Conservation (phyloP, 1,139 yeast genomes). For the Taphrina pruni region DNA sequence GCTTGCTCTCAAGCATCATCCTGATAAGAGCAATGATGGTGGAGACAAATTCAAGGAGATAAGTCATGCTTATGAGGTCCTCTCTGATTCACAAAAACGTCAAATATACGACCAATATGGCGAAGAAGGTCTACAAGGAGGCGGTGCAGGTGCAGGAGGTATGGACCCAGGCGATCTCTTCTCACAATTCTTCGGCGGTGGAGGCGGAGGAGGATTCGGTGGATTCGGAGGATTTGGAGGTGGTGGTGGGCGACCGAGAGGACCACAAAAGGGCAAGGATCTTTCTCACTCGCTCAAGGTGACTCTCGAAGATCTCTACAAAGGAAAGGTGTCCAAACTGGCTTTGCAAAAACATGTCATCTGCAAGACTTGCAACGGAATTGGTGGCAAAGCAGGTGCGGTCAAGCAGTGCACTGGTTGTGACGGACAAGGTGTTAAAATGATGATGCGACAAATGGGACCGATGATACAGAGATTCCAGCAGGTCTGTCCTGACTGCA, state of each 20-base stretch:
- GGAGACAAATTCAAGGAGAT: conserved; percentile 84
- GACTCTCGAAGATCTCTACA: conserved; percentile 88
- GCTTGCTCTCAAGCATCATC: conserved; percentile 82
- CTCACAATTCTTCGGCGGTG: conserved; percentile 88
- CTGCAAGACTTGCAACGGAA: conserved; percentile 89
- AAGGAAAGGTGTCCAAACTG: conserved; percentile 92
- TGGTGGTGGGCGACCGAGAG: conserved; percentile 73
- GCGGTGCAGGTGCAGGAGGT: conserved; percentile 75
- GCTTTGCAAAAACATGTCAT: conserved; percentile 90
- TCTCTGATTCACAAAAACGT: conserved; percentile 87
- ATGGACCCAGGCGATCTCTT: conserved; percentile 81
- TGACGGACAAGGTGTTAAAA: conserved; percentile 88
- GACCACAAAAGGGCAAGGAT: conserved; percentile 81
- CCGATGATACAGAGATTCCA: conserved; percentile 95
- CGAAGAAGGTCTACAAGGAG: conserved; percentile 84
- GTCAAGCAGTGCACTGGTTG: conserved; percentile 87
- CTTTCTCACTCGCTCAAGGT: conserved; percentile 87
- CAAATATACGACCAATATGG: conserved; percentile 88
- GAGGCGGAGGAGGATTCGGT: conserved; percentile 50
- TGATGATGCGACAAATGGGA: conserved; percentile 98
- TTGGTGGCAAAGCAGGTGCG: conserved; percentile 93
- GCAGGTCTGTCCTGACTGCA: conserved; percentile 89
- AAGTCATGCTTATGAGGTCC: conserved; percentile 63
- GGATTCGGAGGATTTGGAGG: conserved; percentile 55
- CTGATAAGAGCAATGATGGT: conserved; percentile 92